Percentiles rank a stretch among this genome's conserved stretches.
These are phyloP conservation scores for Zostera marina DNA, from an alignment of 116 monocot species.

Conservation along the genomic window DNA sequence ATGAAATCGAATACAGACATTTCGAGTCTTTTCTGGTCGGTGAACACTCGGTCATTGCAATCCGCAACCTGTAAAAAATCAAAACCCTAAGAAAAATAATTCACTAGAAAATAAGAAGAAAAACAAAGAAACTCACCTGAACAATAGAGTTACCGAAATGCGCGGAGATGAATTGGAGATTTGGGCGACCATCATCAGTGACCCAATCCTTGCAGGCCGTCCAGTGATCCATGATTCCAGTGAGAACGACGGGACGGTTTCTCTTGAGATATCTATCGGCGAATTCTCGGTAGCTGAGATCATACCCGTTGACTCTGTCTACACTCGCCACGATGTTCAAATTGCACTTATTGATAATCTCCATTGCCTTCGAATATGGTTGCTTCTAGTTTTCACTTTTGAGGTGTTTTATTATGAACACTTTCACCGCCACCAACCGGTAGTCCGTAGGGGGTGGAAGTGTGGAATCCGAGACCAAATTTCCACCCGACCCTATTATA, in stretches of 20 bases:
- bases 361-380: neutral
- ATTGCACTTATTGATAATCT: neutral
- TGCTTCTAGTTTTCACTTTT: no score
- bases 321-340: conserved; percentile 31
- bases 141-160: conserved; percentile 48
- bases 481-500: no score
- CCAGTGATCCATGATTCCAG: conserved; percentile 71
- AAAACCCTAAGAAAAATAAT: neutral
- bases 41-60: conserved; percentile 47
- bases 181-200: conserved; percentile 31
- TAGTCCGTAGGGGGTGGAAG: no score
- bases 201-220: conserved; percentile 70
- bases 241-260: conserved; percentile 78
- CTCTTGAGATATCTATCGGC: conserved; percentile 39
- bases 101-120: neutral
- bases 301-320: conserved; percentile 63
- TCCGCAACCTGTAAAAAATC: conserved; percentile 71
- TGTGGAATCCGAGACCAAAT: no score
- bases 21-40: conserved; percentile 78
- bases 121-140: conserved; percentile 11
- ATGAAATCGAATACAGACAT: conserved; percentile 74
- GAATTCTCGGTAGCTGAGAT: conserved; percentile 49
- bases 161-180: conserved; percentile 56
- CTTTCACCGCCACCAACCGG: no score
- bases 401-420: no score